Percentiles rank a stretch among this genome's conserved stretches.
These are phyloP conservation scores for Aegilops speltoides DNA, from an alignment of 176 grass and related monocot genomes.

Conservation along the genomic window DNA sequence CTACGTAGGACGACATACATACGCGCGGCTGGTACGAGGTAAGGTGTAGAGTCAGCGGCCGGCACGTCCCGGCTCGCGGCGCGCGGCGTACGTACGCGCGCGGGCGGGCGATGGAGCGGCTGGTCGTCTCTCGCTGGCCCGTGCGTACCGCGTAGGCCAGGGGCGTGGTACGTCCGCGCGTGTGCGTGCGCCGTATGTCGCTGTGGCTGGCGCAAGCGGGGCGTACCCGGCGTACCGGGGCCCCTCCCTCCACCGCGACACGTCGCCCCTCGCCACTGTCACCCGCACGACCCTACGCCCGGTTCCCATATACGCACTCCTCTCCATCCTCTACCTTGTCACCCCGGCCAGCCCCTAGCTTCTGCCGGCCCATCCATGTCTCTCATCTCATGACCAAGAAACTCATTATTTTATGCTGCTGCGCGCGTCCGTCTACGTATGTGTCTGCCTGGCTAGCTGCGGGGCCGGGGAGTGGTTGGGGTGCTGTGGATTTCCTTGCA, in stretches of 20 bases:
- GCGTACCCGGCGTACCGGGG: neutral
- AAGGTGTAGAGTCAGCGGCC: neutral
- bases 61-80: neutral
- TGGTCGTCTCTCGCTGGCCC: neutral
- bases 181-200: conserved; percentile 20
- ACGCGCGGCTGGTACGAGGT: neutral
- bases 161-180: neutral
- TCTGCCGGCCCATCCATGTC: too few species aligned
- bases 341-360: neutral
- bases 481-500: too few species aligned
- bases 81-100: neutral
- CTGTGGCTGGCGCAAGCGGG: conserved; percentile 38
- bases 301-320: conserved; percentile 21
- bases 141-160: neutral
- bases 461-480: too few species aligned
- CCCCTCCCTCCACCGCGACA: neutral
- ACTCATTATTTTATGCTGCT: too few species aligned
- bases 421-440: neutral
- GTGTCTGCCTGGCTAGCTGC: too few species aligned
- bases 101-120: neutral
- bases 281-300: conserved; percentile 34
- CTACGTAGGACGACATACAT: neutral
- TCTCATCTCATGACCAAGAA: too few species aligned
- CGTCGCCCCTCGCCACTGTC: conserved; percentile 24
- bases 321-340: neutral